A percentile compares a stretch with the other conserved stretches of the same genome.
These are phyloP conservation scores for Platismatia glauca DNA, from an alignment of 495 filamentous ascomycete species.

Conservation along the genomic window DNA sequence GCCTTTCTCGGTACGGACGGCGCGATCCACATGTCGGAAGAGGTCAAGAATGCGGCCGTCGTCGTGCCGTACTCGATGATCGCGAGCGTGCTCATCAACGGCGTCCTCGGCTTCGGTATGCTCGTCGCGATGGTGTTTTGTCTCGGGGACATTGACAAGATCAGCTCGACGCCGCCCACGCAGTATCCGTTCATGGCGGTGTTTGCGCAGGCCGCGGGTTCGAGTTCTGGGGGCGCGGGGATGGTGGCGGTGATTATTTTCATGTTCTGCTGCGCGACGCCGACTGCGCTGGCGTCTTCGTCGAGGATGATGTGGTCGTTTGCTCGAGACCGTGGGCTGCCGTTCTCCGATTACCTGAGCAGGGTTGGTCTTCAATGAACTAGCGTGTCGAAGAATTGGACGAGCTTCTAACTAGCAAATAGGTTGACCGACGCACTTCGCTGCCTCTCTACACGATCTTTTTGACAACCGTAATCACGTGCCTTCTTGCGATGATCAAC, in stretches of 20 bases:
- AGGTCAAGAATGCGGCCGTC: constrained; percentile 34
- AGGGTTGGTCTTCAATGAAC: constrained; percentile 7
- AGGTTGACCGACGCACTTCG: constrained; percentile 32
- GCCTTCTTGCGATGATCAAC: constrained; percentile 36
- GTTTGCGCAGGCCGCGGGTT: constrained; percentile 28
- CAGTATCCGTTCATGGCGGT: constrained; percentile 38
- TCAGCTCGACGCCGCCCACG: constrained; percentile 23
- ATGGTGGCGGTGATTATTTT: constrained; percentile 30
- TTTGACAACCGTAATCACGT: constrained; percentile 35
- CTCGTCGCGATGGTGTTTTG: constrained; percentile 27
- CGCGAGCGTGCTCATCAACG: constrained; percentile 35
- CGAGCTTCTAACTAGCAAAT: background rate
- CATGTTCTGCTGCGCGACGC: constrained; percentile 33
- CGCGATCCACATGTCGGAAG: constrained; percentile 32
- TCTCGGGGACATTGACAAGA: constrained; percentile 26
- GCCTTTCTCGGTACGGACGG: constrained; percentile 29
- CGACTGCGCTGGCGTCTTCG: constrained; percentile 39
- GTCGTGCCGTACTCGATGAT: constrained; percentile 41
- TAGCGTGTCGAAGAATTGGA: background rate
- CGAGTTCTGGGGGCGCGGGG: constrained; percentile 25
- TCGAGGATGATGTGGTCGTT: constrained; percentile 50
- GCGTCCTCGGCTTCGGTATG: constrained; percentile 29
- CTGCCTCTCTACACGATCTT: constrained; percentile 45
- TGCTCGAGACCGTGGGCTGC: constrained; percentile 43
- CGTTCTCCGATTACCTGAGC: constrained; percentile 38